phyloP scores from a whole-genome alignment of 1,284 basidiomycete species.

The Schizopora paradoxa region DNA sequence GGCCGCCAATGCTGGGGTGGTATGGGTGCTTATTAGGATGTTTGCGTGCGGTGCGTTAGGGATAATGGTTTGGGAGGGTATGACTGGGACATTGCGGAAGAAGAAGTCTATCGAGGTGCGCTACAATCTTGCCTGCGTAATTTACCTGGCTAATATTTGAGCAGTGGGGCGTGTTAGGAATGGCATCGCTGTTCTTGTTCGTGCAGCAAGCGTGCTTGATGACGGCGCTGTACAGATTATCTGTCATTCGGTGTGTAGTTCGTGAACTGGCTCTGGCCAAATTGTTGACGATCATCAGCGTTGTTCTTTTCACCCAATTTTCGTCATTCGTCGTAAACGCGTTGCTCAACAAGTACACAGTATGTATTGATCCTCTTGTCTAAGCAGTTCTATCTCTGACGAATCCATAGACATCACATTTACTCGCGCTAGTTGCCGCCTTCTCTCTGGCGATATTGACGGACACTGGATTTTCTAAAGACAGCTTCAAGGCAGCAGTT shows the following conservation, averaged over 20 bases:
- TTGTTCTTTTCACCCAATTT: slow-evolving; percentile 62
- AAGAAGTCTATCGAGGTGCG: slow-evolving; percentile 53
- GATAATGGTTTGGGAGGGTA: slow-evolving; percentile 50
- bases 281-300: slow-evolving; percentile 34
- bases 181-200: slow-evolving; percentile 61
- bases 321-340: slow-evolving; percentile 57
- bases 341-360: slow-evolving; percentile 42
- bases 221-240: slow-evolving; percentile 58
- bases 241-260: slow-evolving; percentile 51
- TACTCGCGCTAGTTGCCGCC: slow-evolving; percentile 39
- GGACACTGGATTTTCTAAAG: slow-evolving; percentile 47
- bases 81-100: slow-evolving; percentile 46
- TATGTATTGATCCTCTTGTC: slow-evolving; percentile 26
- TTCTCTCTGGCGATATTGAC: slow-evolving; percentile 45
- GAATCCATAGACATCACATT: slow-evolving; percentile 38
- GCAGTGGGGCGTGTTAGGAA: slow-evolving; percentile 65
- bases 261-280: background rate
- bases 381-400: slow-evolving; percentile 10
- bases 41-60: slow-evolving; percentile 60
- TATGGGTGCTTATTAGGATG: slow-evolving; percentile 68
- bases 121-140: background rate
- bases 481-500: slow-evolving; percentile 39
- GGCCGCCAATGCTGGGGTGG: slow-evolving; percentile 54
- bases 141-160: slow-evolving; percentile 3
- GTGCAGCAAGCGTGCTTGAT: slow-evolving; percentile 58